These are phyloP conservation scores for Melampsora americana DNA, from an alignment of 1,284 basidiomycete genomes.

Conservation along the genomic window DNA sequence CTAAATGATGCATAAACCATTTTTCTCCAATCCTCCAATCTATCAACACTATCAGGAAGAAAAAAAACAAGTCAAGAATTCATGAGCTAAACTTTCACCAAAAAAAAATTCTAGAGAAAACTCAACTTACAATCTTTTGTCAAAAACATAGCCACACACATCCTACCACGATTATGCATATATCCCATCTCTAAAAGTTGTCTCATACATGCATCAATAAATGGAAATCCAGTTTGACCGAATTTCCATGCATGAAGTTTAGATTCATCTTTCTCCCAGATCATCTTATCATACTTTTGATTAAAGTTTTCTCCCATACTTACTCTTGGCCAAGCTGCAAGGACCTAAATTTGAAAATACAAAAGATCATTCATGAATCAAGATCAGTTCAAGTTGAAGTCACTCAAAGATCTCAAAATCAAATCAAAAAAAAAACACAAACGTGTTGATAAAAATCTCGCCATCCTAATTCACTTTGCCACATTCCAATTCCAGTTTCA, in stretches of 20 bases:
- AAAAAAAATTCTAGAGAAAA: too few relatives aligned
- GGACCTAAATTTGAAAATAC: conserved; percentile 63
- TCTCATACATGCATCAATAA: conserved; percentile 86
- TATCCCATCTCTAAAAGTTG: conserved; percentile 62
- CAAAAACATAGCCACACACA: conserved; percentile 80
- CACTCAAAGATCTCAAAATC: too few relatives aligned
- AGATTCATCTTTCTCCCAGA: conserved; percentile 59
- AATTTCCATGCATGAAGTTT: conserved; percentile 74
- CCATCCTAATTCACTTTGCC: conserved; percentile 82
- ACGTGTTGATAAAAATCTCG: conserved; percentile 74
- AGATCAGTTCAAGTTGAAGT: too few relatives aligned
- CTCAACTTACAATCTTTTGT: conserved; percentile 60
- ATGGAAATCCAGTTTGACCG: conserved; percentile 81
- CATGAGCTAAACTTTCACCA: too few relatives aligned
- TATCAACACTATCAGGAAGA: conserved; percentile 65
- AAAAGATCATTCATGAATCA: too few relatives aligned
- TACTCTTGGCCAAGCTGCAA: conserved; percentile 77
- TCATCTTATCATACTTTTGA: conserved; percentile 72
- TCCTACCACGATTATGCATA: conserved; percentile 64
- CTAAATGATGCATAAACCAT: conserved; percentile 81
- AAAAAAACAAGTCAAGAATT: too few relatives aligned
- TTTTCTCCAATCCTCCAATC: conserved; percentile 78
- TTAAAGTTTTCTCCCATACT: conserved; percentile 62
- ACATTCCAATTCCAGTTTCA: conserved; percentile 71
- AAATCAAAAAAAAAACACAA: conserved; percentile 45